Base-by-base conservation (phyloP, 345 rosid species). In the Salix viminalis region DNA sequence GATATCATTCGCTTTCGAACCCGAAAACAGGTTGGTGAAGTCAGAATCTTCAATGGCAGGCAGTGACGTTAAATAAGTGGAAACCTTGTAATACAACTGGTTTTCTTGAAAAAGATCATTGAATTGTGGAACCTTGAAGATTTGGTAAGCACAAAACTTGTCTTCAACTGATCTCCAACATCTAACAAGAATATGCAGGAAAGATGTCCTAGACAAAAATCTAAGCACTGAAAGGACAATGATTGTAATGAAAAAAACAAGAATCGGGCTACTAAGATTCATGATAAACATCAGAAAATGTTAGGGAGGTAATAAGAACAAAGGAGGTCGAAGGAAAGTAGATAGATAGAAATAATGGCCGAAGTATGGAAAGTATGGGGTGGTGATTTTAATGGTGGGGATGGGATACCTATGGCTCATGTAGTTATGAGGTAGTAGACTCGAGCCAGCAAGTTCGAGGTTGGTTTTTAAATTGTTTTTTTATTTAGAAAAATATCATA, bases 21-120 rank as follows among this genome's bases (percentile, higher is more conserved):
- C 83, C 2, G 83, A 80, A 23, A 76, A 72, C 14, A 80, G 73
- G 69, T 75, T 75, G 52, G 76, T 76, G 79, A 67, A 71, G 44
- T 71, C 69, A 19, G 79, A 52, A 32, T 76, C 79, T 46, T 76
- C 79, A 14, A 65, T 67, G 46, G 72, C 48, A 3, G 78, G 76
- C 72, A 80, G 75, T 37, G 83, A 80, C 28, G 30, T 46, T 14
- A 80, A 79, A 21, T 80, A 80, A 36, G 79, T 32, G 18, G 74
- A 71, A 71, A 80, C 73, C 62, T 52, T 71, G 18, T 21, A 16
- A 56, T 65, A 76, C 73, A 80, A 72, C 0, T 58, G 79, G 19
- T 80, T 76, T 54, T 61, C 72, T 19, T 70, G 83, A 32, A 56
- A 56, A 26, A 58, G 62, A 42, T 65, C 75, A 58, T 80, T 76